These are phyloP conservation scores for Exsudoporus floridanus DNA, from an alignment of 1,284 basidiomycete species.

Conservation along the genomic window DNA sequence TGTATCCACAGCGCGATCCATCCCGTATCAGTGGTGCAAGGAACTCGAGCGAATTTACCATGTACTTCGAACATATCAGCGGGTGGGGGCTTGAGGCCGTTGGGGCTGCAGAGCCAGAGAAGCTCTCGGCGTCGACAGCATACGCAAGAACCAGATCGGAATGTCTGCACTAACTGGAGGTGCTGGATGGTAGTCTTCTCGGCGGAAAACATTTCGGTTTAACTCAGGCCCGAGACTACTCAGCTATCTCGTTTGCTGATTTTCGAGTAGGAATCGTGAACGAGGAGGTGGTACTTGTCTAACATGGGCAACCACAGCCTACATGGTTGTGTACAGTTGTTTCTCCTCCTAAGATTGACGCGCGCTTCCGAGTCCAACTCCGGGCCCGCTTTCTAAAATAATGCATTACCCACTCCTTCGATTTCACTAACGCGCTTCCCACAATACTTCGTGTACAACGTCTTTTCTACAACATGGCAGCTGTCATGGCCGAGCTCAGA, in stretches of 20 bases:
- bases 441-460: slow-evolving; percentile 1
- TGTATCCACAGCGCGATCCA: background rate
- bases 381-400: background rate
- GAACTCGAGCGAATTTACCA: background rate
- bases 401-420: slow-evolving; percentile 1
- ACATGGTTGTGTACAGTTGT: slow-evolving; percentile 1
- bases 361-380: background rate
- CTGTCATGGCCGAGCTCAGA: background rate
- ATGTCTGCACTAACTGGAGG: background rate
- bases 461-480: slow-evolving; percentile 4
- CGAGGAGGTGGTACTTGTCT: background rate
- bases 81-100: background rate
- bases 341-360: background rate
- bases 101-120: no score
- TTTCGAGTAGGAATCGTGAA: background rate
- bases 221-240: background rate
- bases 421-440: background rate
- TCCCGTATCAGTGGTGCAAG: background rate
- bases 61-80: background rate
- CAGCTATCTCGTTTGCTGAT: background rate
- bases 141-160: background rate
- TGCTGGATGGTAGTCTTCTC: background rate
- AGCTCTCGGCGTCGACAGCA: background rate
- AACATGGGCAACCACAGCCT: no score
- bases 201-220: background rate